phyloP scores from a whole-genome alignment of 2,329 filamentous ascomycete genomes.

The Trichoderma sp. region DNA sequence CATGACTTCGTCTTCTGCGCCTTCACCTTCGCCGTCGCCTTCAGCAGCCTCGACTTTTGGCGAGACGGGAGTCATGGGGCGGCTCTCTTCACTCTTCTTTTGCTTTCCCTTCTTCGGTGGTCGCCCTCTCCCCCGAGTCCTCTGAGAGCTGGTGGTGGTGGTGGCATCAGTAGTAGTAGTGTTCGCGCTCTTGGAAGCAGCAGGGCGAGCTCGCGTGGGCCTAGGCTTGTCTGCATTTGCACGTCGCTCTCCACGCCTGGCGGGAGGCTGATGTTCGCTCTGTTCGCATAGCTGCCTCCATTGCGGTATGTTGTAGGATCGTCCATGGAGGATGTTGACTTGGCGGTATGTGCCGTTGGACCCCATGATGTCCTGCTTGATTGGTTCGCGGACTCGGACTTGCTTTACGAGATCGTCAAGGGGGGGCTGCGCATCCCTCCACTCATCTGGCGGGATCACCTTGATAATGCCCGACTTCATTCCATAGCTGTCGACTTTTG shows the following conservation, averaged over 20 bases:
- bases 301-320: slow-evolving; percentile 94
- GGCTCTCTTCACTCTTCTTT: slow-evolving; percentile 43
- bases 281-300: slow-evolving; percentile 94
- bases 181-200: slow-evolving; percentile 33
- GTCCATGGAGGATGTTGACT: slow-evolving; percentile 92
- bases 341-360: slow-evolving; percentile 94
- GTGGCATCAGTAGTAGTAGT: slow-evolving; percentile 25
- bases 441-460: slow-evolving; percentile 89
- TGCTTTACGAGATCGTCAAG: slow-evolving; percentile 86
- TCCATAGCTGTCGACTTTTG: slow-evolving; percentile 86
- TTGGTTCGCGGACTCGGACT: slow-evolving; percentile 92
- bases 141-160: slow-evolving; percentile 30
- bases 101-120: slow-evolving; percentile 41
- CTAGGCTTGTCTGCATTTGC: slow-evolving; percentile 57
- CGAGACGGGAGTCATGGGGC: slow-evolving; percentile 59
- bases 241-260: slow-evolving; percentile 78
- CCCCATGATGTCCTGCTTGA: slow-evolving; percentile 97
- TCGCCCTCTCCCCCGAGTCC: slow-evolving; percentile 42
- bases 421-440: slow-evolving; percentile 75
- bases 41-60: slow-evolving; percentile 43
- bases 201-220: slow-evolving; percentile 40
- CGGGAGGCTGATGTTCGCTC: slow-evolving; percentile 92
- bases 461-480: slow-evolving; percentile 98
- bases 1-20: slow-evolving; percentile 36
- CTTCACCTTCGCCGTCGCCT: slow-evolving; percentile 30